Conservation (phyloP, 2,329 filamentous ascomycete species). For the Sporothrix pallida region DNA sequence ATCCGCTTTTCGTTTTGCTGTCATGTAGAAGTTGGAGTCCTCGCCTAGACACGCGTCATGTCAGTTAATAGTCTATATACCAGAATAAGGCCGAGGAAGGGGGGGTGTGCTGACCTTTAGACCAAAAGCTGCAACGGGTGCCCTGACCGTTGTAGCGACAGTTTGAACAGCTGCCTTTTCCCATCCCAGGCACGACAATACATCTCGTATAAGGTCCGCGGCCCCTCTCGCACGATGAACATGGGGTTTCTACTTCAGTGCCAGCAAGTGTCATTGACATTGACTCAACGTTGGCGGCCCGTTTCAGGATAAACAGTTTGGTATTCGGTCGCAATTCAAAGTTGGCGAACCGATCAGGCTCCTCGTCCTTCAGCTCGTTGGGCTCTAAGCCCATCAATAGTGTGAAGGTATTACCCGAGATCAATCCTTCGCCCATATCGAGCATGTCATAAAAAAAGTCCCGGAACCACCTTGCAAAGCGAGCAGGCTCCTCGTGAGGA, state of each 20-base stretch:
- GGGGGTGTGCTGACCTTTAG: not conserved
- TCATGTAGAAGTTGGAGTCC: not conserved
- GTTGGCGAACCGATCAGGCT: not conserved
- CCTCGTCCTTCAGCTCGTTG: not conserved
- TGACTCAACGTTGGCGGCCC: not conserved
- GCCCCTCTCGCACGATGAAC: not conserved
- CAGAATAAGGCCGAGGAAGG: no score
- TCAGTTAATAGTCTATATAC: no score
- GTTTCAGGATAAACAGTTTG: not conserved
- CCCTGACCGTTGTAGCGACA: conserved; percentile 14
- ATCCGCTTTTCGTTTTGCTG: no score
- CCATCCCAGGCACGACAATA: not conserved
- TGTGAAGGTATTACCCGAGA: not conserved
- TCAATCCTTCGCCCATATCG: not conserved
- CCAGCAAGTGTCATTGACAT: not conserved
- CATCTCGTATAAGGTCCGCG: conserved; percentile 1
- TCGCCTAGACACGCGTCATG: no score
- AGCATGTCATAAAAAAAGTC: not conserved
- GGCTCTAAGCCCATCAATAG: no score
- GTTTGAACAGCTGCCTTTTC: not conserved
- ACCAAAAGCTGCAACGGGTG: not conserved
- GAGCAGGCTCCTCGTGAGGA: not conserved
- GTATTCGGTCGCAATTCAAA: not conserved
- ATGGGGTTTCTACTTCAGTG: not conserved
- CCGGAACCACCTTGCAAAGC: not conserved